Evolutionary conservation across 106 monocot genomes (phyloP).

Genomic region (Iris macrosiphon): DNA sequence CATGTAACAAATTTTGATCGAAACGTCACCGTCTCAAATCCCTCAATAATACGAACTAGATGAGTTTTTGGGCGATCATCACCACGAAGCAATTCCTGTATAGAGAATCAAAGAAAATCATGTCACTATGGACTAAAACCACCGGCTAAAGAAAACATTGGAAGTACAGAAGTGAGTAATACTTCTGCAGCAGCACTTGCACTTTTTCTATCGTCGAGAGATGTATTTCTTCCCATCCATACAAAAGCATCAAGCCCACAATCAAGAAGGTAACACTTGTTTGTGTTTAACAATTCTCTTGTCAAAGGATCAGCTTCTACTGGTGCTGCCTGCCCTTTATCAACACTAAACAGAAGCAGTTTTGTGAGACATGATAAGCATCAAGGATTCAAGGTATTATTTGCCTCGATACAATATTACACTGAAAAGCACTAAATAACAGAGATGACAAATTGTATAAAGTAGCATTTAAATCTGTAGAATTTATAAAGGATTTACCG

Average conservation of each 20-base stretch:
- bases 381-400: too few relatives aligned
- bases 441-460: not conserved
- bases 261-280: constrained; percentile 55
- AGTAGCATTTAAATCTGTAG: not conserved
- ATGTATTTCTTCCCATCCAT: constrained; percentile 66
- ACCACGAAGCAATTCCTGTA: constrained; percentile 21
- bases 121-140: not conserved
- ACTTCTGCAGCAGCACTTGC: constrained; percentile 47
- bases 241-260: constrained; percentile 56
- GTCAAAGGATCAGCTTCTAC: constrained; percentile 31
- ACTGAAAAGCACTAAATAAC: too few relatives aligned
- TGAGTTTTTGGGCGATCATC: constrained; percentile 24
- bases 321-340: constrained; percentile 27
- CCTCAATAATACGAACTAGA: constrained; percentile 37
- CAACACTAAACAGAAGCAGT: constrained; percentile 20
- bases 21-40: constrained; percentile 36
- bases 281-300: constrained; percentile 35
- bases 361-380: not conserved
- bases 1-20: constrained; percentile 39
- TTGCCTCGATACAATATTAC: too few relatives aligned
- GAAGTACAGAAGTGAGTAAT: constrained; percentile 3
- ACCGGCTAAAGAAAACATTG: not conserved
- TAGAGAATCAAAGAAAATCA: not conserved
- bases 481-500: not conserved
- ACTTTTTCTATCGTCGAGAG: constrained; percentile 55